These are phyloP conservation scores for Trametes elegans DNA, from an alignment of 768 basidiomycete species.

Conservation along the genomic window DNA sequence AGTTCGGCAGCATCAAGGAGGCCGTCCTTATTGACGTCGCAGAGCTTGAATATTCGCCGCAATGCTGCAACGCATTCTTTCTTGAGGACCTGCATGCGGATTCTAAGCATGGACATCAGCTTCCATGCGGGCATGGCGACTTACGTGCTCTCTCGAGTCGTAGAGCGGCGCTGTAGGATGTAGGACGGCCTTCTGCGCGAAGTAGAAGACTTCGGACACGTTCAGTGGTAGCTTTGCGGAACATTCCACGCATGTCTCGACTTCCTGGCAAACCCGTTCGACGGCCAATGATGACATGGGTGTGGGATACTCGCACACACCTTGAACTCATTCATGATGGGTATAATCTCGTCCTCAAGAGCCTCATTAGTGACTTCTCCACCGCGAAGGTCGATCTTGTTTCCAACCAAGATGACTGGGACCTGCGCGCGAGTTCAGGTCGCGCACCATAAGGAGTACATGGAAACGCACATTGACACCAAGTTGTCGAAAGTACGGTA, in stretches of 20 bases:
- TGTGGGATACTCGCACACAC: conserved; percentile 38
- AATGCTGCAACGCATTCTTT: conserved; percentile 87
- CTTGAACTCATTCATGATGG: conserved; percentile 99
- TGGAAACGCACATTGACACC: conserved; percentile 83
- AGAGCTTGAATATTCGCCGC: conserved; percentile 92
- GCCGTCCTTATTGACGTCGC: conserved; percentile 93
- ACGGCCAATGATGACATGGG: neutral
- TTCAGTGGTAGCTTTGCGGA: conserved; percentile 90
- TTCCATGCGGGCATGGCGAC: conserved; percentile 26
- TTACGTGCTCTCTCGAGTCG: conserved; percentile 91
- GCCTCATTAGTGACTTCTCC: conserved; percentile 94
- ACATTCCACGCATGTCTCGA: conserved; percentile 96
- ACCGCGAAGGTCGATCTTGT: conserved; percentile 95
- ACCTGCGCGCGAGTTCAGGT: conserved; percentile 47
- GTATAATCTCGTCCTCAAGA: conserved; percentile 90
- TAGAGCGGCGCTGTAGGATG: conserved; percentile 97
- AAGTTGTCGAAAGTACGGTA: conserved; percentile 90
- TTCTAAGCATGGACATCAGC: conserved; percentile 4
- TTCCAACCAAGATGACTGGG: conserved; percentile 95
- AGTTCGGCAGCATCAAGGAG: conserved; percentile 86
- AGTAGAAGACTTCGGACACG: conserved; percentile 97
- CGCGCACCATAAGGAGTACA: too few relatives aligned
- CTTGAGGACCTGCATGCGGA: conserved; percentile 72
- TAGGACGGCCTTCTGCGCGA: conserved; percentile 96
- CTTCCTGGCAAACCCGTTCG: conserved; percentile 60